Conservation (phyloP, 2,329 filamentous ascomycete species). For the Cladobotryum protrusum region DNA sequence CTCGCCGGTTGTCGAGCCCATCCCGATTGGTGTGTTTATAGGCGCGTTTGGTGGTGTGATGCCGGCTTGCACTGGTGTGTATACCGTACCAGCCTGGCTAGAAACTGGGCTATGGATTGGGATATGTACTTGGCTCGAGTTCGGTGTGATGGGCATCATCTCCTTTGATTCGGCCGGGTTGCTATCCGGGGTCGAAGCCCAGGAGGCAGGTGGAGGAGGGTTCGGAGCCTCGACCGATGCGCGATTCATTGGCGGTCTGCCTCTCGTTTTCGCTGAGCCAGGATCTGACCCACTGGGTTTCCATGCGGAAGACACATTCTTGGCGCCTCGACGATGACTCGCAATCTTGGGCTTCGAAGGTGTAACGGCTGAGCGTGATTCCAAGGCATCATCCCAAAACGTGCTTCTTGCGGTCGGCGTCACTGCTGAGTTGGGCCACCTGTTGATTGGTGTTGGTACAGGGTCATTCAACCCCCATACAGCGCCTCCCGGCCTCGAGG, state of each 20-base stretch:
- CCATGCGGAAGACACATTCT: slow-evolving; percentile 88
- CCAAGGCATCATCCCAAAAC: slow-evolving; percentile 51
- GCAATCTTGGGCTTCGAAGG: slow-evolving; percentile 49
- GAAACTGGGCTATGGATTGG: slow-evolving; percentile 2
- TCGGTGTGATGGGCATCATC: background rate
- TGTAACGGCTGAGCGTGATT: slow-evolving; percentile 69
- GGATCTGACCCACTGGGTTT: slow-evolving; percentile 56
- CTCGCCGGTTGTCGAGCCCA: slow-evolving; percentile 7
- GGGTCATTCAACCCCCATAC: slow-evolving; percentile 37
- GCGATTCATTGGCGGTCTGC: slow-evolving; percentile 68
- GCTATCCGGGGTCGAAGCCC: slow-evolving; percentile 41
- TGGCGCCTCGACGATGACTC: slow-evolving; percentile 62
- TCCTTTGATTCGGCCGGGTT: slow-evolving; percentile 31
- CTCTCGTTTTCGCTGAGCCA: slow-evolving; percentile 62
- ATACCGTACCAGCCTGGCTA: background rate
- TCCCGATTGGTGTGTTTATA: background rate
- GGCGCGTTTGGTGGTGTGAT: background rate
- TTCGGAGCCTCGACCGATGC: slow-evolving; percentile 58
- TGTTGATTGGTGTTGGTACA: slow-evolving; percentile 56
- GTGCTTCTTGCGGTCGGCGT: slow-evolving; percentile 53
- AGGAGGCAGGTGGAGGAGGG: slow-evolving; percentile 54
- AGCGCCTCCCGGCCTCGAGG: slow-evolving; percentile 27
- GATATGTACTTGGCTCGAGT: slow-evolving; percentile 4
- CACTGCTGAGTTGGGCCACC: slow-evolving; percentile 73
- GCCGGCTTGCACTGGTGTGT: background rate